Percentiles rank a stretch among this genome's conserved stretches.
phyloP scores from a whole-genome alignment of 1,284 basidiomycete species.

The Boletus mariae region DNA sequence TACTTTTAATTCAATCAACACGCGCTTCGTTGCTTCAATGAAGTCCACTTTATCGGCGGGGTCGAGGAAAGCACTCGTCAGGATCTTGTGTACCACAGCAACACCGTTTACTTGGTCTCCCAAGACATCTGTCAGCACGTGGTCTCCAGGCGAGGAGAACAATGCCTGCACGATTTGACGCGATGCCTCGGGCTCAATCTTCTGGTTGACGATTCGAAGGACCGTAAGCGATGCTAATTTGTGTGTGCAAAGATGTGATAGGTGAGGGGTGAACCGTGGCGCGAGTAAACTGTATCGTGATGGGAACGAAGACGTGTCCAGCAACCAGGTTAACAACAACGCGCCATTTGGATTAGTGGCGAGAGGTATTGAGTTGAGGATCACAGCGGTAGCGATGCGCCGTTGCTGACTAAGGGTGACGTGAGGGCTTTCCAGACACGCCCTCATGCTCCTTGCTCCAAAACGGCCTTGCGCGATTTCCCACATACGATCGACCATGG shows the following conservation, averaged over 20 bases:
- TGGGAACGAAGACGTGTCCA: slow-evolving; percentile 90
- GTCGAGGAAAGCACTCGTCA: slow-evolving; percentile 82
- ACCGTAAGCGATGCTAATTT: slow-evolving; percentile 95
- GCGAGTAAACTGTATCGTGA: slow-evolving; percentile 91
- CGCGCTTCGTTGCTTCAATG: slow-evolving; percentile 84
- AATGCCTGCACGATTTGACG: slow-evolving; percentile 79
- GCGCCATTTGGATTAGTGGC: slow-evolving; percentile 98
- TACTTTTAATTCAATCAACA: slow-evolving; percentile 84
- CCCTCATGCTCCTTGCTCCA: slow-evolving; percentile 95
- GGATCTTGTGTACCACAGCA: slow-evolving; percentile 89
- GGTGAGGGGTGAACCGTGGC: slow-evolving; percentile 92
- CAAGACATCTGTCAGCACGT: slow-evolving; percentile 89
- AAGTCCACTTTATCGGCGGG: slow-evolving; percentile 64
- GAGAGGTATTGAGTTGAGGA: slow-evolving; percentile 95
- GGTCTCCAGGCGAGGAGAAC: slow-evolving; percentile 82
- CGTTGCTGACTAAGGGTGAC: slow-evolving; percentile 88
- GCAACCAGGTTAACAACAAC: slow-evolving; percentile 91
- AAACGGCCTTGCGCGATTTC: slow-evolving; percentile 95
- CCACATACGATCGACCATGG: slow-evolving; percentile 98
- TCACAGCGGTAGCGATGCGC: slow-evolving; percentile 90
- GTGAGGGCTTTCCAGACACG: slow-evolving; percentile 88
- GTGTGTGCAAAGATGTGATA: slow-evolving; percentile 96
- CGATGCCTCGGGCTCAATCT: slow-evolving; percentile 82
- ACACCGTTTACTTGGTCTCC: slow-evolving; percentile 95
- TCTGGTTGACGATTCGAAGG: slow-evolving; percentile 89